Evolutionary conservation across 306 rosid species (phyloP).

Genomic region (Abrus precatorius): DNA sequence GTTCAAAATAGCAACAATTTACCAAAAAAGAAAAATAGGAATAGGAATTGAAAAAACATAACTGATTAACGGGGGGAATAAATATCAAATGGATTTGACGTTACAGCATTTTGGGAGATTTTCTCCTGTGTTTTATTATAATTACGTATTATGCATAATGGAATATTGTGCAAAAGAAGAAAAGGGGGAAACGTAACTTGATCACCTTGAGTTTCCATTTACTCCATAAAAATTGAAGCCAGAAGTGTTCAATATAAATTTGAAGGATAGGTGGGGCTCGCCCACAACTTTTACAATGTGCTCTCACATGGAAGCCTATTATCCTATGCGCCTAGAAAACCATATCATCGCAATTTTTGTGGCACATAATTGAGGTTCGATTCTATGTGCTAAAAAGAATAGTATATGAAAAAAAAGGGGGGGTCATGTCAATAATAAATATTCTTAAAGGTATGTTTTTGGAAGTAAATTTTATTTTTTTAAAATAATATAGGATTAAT

Average conservation of each 20-base stretch:
- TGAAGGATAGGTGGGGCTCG: constrained; percentile 10
- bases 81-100: constrained; percentile 28
- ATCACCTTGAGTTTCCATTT: not conserved
- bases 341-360: not conserved
- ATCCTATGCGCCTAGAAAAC: not conserved
- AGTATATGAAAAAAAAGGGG: too few species aligned
- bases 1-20: too few species aligned
- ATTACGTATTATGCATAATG: not conserved
- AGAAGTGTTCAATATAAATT: not conserved
- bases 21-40: too few species aligned
- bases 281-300: constrained; percentile 13
- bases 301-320: not conserved
- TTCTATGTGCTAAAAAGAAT: not conserved
- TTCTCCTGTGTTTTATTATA: not conserved
- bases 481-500: too few species aligned
- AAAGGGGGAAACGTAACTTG: constrained; percentile 7
- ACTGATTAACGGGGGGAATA: not conserved
- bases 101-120: not conserved
- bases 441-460: too few species aligned
- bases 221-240: not conserved
- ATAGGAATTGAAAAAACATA: not conserved
- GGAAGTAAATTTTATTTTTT: too few species aligned
- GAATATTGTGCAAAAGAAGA: constrained; percentile 8
- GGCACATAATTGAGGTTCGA: not conserved
- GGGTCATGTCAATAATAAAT: too few species aligned